Base-by-base conservation (phyloP, 2,329 filamentous ascomycete genomes). In the Aspergillus felis region DNA sequence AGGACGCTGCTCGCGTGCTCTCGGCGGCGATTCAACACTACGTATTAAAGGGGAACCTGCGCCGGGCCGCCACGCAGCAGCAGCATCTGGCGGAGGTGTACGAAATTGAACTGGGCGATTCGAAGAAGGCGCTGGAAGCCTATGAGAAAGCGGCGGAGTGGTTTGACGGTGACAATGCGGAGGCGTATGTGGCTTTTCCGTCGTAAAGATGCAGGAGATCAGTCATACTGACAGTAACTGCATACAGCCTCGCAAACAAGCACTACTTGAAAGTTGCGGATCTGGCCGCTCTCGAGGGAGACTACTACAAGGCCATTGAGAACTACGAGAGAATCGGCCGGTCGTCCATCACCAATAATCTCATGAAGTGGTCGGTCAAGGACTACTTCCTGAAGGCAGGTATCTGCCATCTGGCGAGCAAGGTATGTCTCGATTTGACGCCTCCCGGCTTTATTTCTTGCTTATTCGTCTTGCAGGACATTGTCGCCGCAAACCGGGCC, bases 341-440 rank as follows among this genome's bases (percentile, higher is more conserved):
- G 57, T 83, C 84, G 47, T 89, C 88, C 38, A 87, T 96, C 67
- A 87, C 87, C 75, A 97, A 95, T 80, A 94, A 95, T 74, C 81
- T 96, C 57, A 93, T 95, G 90, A 90, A 88, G 72, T 96, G 91
- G 85, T 91, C 86, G 50, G 91, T 97, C 62, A 97, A 97, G 77
- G 92, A 97, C 64, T 97, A 97, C 78, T 87, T 97, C 69, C 83
- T 97, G 69, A 96, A 97, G 79, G 91, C 91, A 0, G 92, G 92
- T 32, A 90, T 97, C 71, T 97, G 92, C 79, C 89, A 96, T 73
- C 82, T 97, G 41, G 86, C 85, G 55, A 82, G 83, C n/a, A 81
- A 78, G 56, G 78, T 79, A 72, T 42, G 67, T 57, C 28, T 25
- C 7, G 12, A 35, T 14, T 49, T 8, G 6, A 3, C 29, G 3